Base-by-base conservation (phyloP, 257 asterid species). In the Salvia rosmarinus region DNA sequence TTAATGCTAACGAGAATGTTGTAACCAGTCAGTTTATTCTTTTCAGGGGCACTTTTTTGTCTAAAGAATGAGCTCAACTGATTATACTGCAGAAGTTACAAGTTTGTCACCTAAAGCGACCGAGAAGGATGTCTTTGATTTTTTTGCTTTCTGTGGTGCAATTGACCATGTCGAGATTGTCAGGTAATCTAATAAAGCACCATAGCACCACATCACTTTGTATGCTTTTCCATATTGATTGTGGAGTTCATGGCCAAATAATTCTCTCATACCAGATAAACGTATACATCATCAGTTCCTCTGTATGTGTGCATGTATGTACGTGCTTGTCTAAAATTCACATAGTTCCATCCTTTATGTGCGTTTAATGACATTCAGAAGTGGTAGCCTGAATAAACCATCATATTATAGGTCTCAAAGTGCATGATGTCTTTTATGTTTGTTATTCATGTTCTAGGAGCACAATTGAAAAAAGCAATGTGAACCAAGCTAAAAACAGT, bases 91-190 rank as follows among this genome's bases (percentile, higher is more conserved):
- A 67, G 95, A 91, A 82, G 96, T 95, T 40, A 89, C 95, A 46
- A 75, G 86, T 75, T 79, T 95, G 81, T 86, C 99, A 25, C 89
- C 98, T 37, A 79, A 69, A 64, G 90, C 86, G 12, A 78, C 87
- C 3, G 99, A 91, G 84, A 95, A 91, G 83, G 95, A 91, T 71
- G 85, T 95, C 56, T 71, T 75, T 57, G 95, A 91, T 76, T 95
- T 95, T 77, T 91, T 95, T 50, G 85, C 87, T 64, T 87, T 95
- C 79, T 95, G 98, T 79, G 99, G 99, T 72, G 79, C 85, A 66
- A 89, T 95, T 56, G 93, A 95, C 23, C 96, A 89, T 79, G 91
- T 95, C 7, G 99, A 95, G 46, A 81, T 95, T 66, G 84, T 84
- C 83, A 95, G 99, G 99, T 94, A 72, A 57, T 32, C 46, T 67